Evolutionary conservation across 1,139 yeast species (phyloP), one percentile per base, ranked within the genome.

Genomic region (Torulaspora pretoriensis): DNA sequence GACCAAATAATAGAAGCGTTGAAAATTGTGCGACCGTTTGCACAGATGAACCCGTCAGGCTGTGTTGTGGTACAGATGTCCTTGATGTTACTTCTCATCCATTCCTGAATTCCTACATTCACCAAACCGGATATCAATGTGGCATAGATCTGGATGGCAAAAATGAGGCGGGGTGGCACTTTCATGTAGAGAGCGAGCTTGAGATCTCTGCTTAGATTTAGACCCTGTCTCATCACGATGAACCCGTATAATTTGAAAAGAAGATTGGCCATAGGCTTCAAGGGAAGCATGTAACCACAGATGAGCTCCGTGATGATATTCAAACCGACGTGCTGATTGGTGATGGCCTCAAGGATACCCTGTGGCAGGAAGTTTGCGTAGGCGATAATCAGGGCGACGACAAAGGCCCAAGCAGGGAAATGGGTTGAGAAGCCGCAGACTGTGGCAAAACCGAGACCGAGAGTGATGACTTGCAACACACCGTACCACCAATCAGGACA

Each of bases 131-230:
- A 67, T 45, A 69, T 56, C 48, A 62, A 67, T 61, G 60, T 73
- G 52, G 74, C 75, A 53, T 70, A 53, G 47, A 75, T 60, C 62
- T 75, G 80, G 24, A 73, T 72, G 45, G 65, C 57, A 57, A 76
- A 75, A 65, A 56, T 70, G 55, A 58, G 52, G 45, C 74, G 65
- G 39, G 80, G 80, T 17, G 74, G 70, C 28, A 73, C 64, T 59
- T 75, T 76, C 76, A 75, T 72, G 63, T 76, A 76, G 52, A 75
- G 73, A 31, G 79, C 80, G 57, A 76, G 66, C 57, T 76, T 77
- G 72, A 75, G 68, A 62, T 76, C 80, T 60, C 75, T 77, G 28
- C 74, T 74, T 53, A 74, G 69, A 27, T 74, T 69, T 40, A 75
- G 68, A n/a, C 80, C 80, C 60, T 76, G 81, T 54, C 70, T 71